phyloP scores from a whole-genome alignment of 2,329 filamentous ascomycete species.

The Lecanicillium sp. region DNA sequence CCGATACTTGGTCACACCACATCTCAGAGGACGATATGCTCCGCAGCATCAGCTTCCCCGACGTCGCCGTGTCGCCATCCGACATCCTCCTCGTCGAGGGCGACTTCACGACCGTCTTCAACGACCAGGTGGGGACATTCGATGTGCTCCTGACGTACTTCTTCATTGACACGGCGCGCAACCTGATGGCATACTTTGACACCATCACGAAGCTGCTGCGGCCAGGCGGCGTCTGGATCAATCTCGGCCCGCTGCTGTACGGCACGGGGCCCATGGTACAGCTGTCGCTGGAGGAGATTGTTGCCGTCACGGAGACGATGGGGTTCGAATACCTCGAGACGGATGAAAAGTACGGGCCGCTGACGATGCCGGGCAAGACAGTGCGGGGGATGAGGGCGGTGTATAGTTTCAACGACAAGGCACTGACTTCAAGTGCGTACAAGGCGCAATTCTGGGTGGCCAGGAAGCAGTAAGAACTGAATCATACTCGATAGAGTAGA shows the following conservation, averaged over 20 bases:
- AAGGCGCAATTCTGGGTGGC: constrained; percentile 51
- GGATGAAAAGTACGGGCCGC: constrained; percentile 32
- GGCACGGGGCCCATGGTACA: constrained; percentile 50
- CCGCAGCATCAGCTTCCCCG: constrained; percentile 40
- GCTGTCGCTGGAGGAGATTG: constrained; percentile 47
- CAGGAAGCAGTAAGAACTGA: constrained; percentile 16
- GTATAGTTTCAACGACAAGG: constrained; percentile 46
- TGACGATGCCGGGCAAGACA: constrained; percentile 35
- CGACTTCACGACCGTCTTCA: constrained; percentile 45
- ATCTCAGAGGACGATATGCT: constrained; percentile 40
- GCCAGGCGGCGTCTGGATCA: constrained; percentile 47
- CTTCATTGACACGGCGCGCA: constrained; percentile 56
- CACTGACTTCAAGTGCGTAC: constrained; percentile 48
- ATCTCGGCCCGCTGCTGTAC: constrained; percentile 50
- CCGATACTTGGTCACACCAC: constrained; percentile 53
- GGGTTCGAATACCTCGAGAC: constrained; percentile 47
- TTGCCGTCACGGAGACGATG: constrained; percentile 40
- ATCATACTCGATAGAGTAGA: not conserved
- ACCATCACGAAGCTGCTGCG: constrained; percentile 43
- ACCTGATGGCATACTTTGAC: constrained; percentile 49
- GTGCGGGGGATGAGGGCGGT: constrained; percentile 42
- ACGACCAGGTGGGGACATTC: constrained; percentile 25
- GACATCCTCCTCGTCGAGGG: constrained; percentile 46
- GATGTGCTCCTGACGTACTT: constrained; percentile 51
- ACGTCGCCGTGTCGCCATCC: constrained; percentile 28